Conservation (phyloP, 371 early-diverging fungal species). For the Mucor circinelloides region DNA sequence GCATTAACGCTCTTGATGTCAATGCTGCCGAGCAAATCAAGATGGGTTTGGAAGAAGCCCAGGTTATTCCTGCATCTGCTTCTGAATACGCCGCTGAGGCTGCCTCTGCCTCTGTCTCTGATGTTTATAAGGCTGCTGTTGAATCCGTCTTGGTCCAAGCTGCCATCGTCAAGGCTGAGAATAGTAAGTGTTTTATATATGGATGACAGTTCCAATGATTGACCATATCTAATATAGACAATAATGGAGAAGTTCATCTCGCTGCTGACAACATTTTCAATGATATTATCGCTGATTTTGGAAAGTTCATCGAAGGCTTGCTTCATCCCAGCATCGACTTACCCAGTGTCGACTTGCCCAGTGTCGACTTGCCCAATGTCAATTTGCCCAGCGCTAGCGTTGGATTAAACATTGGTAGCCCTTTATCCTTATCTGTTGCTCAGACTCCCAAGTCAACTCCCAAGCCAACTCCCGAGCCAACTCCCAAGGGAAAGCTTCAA, state of each 20-base stretch:
- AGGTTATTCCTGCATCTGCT: neutral
- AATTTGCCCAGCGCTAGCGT: neutral
- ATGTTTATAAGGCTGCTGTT: neutral
- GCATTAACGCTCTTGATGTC: constrained; percentile 11
- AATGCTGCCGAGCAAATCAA: neutral
- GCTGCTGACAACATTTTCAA: neutral
- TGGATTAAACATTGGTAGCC: neutral
- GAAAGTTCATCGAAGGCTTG: neutral
- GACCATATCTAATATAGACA: neutral
- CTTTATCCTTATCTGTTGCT: neutral
- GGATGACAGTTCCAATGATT: neutral
- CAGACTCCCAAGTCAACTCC: neutral
- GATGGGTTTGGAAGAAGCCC: neutral
- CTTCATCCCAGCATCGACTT: neutral
- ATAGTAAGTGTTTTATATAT: neutral
- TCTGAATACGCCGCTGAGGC: neutral
- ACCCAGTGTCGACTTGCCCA: neutral
- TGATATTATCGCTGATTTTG: neutral
- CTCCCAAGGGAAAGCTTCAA: neutral
- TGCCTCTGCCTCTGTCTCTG: neutral
- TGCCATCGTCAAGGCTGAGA: neutral
- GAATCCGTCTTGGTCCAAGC: neutral
- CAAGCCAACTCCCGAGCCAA: neutral
- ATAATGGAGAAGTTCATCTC: neutral
- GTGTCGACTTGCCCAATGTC: neutral